Evolutionary conservation across 805 yeast species (phyloP).

Genomic region (Cyberlindnera amylophila): DNA sequence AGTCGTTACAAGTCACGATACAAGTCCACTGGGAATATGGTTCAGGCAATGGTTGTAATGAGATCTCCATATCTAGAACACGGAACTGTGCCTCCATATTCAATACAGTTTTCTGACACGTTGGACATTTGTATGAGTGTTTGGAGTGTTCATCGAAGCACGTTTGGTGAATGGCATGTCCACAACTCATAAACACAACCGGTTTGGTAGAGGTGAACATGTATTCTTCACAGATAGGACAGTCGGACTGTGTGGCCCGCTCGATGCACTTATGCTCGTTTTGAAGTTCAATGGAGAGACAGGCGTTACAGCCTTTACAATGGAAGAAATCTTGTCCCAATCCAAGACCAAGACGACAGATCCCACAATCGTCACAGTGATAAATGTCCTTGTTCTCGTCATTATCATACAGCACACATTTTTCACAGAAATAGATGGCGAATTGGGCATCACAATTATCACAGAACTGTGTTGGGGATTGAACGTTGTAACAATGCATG

Average conservation of each 20-base stretch:
- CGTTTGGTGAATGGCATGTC: conserved; percentile 86
- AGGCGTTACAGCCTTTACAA: conserved; percentile 85
- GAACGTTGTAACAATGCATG: conserved; percentile 75
- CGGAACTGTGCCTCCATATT: conserved; percentile 89
- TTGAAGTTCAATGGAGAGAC: conserved; percentile 74
- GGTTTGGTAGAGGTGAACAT: conserved; percentile 78
- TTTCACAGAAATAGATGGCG: conserved; percentile 73
- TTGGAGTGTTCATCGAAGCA: conserved; percentile 82
- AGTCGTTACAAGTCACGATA: conserved; percentile 78
- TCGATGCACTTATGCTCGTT: conserved; percentile 81
- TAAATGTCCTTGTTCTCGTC: conserved; percentile 78
- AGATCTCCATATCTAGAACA: conserved; percentile 79
- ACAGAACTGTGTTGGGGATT: conserved; percentile 68
- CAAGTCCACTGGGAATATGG: conserved; percentile 78
- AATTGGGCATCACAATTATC: conserved; percentile 60
- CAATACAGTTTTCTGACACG: conserved; percentile 77
- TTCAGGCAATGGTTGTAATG: conserved; percentile 69
- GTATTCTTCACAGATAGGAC: conserved; percentile 91
- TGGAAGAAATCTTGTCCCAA: conserved; percentile 87
- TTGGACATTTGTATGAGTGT: conserved; percentile 86
- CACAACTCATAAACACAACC: conserved; percentile 90
- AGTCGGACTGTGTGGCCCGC: conserved; percentile 83
- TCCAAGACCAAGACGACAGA: conserved; percentile 87
- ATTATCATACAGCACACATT: conserved; percentile 80
- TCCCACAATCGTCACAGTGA: conserved; percentile 91